Conservation (phyloP, 306 rosid species). For the Cicer bijugum region DNA sequence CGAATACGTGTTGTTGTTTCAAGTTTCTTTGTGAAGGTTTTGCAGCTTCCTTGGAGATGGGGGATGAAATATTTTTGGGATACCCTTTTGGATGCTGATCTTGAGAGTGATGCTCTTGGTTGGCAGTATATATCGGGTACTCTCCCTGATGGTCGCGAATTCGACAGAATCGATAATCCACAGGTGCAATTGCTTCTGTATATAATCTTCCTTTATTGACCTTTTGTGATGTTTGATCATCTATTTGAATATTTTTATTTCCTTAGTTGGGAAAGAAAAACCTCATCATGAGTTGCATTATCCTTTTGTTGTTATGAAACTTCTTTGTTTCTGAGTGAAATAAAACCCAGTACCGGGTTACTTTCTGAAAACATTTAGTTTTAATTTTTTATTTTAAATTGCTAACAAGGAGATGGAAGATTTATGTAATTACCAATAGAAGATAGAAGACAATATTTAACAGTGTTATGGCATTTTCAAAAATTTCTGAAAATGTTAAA, state of each 20-base stretch:
- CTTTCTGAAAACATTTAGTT: no score
- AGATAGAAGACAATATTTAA: no score
- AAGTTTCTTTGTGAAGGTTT: conserved; percentile 97
- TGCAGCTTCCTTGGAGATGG: conserved; percentile 99
- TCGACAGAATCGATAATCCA: conserved; percentile 95
- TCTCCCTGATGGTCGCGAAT: conserved; percentile 92
- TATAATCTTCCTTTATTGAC: background rate
- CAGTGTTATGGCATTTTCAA: no score
- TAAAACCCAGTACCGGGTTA: background rate
- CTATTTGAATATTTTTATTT: conserved; percentile 6
- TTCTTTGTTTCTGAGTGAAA: conserved; percentile 13
- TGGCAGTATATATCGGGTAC: conserved; percentile 99
- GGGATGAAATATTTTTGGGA: conserved; percentile 99
- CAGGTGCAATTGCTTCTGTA: conserved; percentile 65
- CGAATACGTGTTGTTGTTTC: conserved; percentile 95
- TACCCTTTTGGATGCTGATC: conserved; percentile 98
- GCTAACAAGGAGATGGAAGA: no score
- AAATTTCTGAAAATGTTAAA: no score
- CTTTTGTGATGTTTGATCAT: conserved; percentile 24
- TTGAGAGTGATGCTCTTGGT: conserved; percentile 98
- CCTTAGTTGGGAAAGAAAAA: conserved; percentile 10
- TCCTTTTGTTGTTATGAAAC: background rate
- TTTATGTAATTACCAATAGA: no score
- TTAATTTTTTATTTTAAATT: no score
- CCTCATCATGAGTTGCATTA: conserved; percentile 1